A percentile compares a stretch with the other conserved stretches of the same genome.
Evolutionary conservation across 2,329 filamentous ascomycete genomes (phyloP).

Genomic region (Stagonosporopsis chrysanthemi): DNA sequence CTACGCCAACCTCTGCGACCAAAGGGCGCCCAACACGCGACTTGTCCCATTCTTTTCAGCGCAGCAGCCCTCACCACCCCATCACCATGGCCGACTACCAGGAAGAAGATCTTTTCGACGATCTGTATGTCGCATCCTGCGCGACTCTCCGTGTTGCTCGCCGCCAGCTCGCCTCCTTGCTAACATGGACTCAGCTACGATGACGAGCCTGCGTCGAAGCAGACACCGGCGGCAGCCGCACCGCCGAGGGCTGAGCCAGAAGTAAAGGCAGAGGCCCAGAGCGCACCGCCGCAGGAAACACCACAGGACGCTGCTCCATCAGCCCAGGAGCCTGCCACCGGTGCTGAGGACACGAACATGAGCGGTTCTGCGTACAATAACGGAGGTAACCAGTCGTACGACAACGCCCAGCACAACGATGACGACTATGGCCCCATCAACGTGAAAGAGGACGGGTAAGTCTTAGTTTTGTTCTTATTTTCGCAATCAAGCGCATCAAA

Average conservation of each 20-base stretch:
- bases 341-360: constrained; percentile 42
- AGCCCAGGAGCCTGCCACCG: constrained; percentile 29
- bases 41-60: constrained; percentile 1
- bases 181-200: constrained; percentile 48
- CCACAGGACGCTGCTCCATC: constrained; percentile 26
- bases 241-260: constrained; percentile 34
- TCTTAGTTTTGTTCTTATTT: constrained; percentile 27
- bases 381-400: constrained; percentile 41
- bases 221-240: constrained; percentile 30
- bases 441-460: constrained; percentile 94
- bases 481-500: constrained; percentile 31
- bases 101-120: constrained; percentile 94
- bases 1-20: neutral
- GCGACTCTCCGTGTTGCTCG: neutral
- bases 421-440: constrained; percentile 64
- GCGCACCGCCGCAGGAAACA: constrained; percentile 27
- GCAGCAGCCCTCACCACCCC: neutral
- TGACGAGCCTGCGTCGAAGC: constrained; percentile 48
- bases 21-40: neutral
- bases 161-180: neutral
- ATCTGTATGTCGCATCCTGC: constrained; percentile 71
- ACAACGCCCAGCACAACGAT: constrained; percentile 45
- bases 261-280: constrained; percentile 27
- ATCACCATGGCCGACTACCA: constrained; percentile 66
- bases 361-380: constrained; percentile 39